Evolutionary conservation across 805 yeast species (phyloP).

Genomic region (Gaillardinia entomophila): DNA sequence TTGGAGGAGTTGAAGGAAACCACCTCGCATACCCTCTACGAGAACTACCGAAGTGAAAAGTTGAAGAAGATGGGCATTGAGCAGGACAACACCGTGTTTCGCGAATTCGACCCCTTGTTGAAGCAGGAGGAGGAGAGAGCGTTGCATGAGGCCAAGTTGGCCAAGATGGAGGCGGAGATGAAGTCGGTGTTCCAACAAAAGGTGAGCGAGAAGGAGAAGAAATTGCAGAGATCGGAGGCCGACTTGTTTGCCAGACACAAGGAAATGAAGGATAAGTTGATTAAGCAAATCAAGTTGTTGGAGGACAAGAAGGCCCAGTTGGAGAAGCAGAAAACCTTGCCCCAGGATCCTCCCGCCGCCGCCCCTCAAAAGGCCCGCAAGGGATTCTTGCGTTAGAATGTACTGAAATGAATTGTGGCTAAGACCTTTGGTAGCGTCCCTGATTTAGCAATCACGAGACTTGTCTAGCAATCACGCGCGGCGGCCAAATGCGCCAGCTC

Average conservation of each 20-base stretch:
- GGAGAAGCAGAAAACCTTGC: slow-evolving; percentile 53
- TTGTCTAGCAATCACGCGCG: no score
- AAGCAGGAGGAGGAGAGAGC: slow-evolving; percentile 92
- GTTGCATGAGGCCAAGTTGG: slow-evolving; percentile 87
- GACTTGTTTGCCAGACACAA: slow-evolving; percentile 93
- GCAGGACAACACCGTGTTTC: slow-evolving; percentile 90
- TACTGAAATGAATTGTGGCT: no score
- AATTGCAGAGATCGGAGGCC: slow-evolving; percentile 92
- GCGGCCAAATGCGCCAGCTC: no score
- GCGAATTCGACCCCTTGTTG: slow-evolving; percentile 87
- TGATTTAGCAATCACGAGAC: no score
- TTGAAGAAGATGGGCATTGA: slow-evolving; percentile 76
- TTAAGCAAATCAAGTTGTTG: slow-evolving; percentile 79
- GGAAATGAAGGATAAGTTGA: slow-evolving; percentile 93
- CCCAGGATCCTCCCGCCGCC: slow-evolving; percentile 45
- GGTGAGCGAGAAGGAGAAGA: slow-evolving; percentile 94
- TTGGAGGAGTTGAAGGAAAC: slow-evolving; percentile 90
- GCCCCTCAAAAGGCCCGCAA: slow-evolving; percentile 60
- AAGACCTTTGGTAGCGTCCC: no score
- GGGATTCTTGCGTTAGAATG: slow-evolving; percentile 69
- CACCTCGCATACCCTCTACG: slow-evolving; percentile 73
- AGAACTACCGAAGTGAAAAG: slow-evolving; percentile 82
- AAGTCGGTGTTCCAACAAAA: slow-evolving; percentile 93
- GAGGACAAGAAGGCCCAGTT: slow-evolving; percentile 87
- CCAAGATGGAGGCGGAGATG: slow-evolving; percentile 95